A percentile compares a stretch with the other conserved stretches of the same genome.
Evolutionary conservation across 2,329 filamentous ascomycete species (phyloP).

Genomic region (Zasmidium citrigriseum): DNA sequence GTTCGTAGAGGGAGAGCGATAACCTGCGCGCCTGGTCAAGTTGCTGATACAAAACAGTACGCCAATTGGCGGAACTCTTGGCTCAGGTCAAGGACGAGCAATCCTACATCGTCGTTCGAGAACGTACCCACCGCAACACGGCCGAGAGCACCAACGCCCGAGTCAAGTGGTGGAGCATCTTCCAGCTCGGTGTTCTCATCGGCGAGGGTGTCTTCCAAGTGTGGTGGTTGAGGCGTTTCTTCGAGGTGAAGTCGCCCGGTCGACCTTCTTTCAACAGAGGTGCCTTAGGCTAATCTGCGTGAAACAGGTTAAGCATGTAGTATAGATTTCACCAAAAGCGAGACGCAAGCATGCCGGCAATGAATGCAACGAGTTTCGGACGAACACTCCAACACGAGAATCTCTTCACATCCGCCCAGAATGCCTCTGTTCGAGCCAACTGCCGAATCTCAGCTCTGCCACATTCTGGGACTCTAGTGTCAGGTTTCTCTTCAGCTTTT

Average conservation of each 20-base stretch:
- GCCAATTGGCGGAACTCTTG: slow-evolving; percentile 79
- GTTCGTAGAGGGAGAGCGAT: slow-evolving; percentile 50
- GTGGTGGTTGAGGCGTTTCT: slow-evolving; percentile 97
- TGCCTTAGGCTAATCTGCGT: slow-evolving; percentile 30
- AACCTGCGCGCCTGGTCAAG: background rate
- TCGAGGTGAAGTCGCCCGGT: slow-evolving; percentile 35
- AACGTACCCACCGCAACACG: slow-evolving; percentile 96
- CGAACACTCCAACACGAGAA: background rate
- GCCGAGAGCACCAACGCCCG: slow-evolving; percentile 96
- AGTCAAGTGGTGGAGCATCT: slow-evolving; percentile 99
- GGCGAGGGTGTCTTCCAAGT: slow-evolving; percentile 97
- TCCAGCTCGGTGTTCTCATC: slow-evolving; percentile 85
- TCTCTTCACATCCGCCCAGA: background rate
- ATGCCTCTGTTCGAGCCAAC: background rate
- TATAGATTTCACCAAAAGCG: slow-evolving; percentile 22
- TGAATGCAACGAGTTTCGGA: background rate
- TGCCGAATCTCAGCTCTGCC: too few relatives aligned
- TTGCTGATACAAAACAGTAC: slow-evolving; percentile 58
- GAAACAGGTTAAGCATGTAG: slow-evolving; percentile 42
- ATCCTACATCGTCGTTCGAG: slow-evolving; percentile 91
- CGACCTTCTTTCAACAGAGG: slow-evolving; percentile 31
- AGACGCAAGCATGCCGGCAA: background rate
- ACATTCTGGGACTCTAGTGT: too few relatives aligned
- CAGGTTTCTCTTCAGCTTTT: too few relatives aligned
- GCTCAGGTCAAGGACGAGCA: slow-evolving; percentile 97